A percentile compares a stretch with the other conserved stretches of the same genome.
phyloP scores from a whole-genome alignment of 345 rosid species.

The Boechera divaricarpa region DNA sequence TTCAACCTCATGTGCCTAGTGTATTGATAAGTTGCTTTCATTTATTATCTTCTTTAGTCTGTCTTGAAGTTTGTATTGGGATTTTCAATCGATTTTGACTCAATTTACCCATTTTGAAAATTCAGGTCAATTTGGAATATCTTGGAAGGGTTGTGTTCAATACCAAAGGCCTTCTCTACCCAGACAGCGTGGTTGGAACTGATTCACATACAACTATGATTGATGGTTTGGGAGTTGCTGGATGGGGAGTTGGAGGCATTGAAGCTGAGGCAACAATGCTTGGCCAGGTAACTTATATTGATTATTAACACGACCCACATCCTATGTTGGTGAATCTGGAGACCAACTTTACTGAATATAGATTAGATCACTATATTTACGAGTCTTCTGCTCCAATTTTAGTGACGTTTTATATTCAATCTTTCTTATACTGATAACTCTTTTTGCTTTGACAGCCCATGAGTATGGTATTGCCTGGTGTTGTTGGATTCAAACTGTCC shows the following conservation, averaged over 20 bases:
- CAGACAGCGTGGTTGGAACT: slow-evolving; percentile 98
- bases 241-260: slow-evolving; percentile 99
- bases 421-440: background rate
- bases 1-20: background rate
- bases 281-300: slow-evolving; percentile 72
- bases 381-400: background rate
- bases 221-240: slow-evolving; percentile 99
- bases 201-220: slow-evolving; percentile 99
- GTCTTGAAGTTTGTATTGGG: background rate
- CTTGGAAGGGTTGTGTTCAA: slow-evolving; percentile 98
- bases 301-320: background rate
- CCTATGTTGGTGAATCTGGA: background rate
- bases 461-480: slow-evolving; percentile 99
- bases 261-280: slow-evolving; percentile 99
- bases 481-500: slow-evolving; percentile 94
- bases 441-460: slow-evolving; percentile 66
- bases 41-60: background rate
- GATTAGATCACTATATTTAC: background rate
- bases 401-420: background rate
- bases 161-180: slow-evolving; percentile 73
- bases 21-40: slow-evolving; percentile 4
- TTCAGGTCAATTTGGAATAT: slow-evolving; percentile 96
- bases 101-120: slow-evolving; percentile 22
- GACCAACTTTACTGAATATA: background rate
- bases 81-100: background rate